Evolutionary conservation across 805 yeast species (phyloP).

Genomic region (Helenozyma baotianmanensis): DNA sequence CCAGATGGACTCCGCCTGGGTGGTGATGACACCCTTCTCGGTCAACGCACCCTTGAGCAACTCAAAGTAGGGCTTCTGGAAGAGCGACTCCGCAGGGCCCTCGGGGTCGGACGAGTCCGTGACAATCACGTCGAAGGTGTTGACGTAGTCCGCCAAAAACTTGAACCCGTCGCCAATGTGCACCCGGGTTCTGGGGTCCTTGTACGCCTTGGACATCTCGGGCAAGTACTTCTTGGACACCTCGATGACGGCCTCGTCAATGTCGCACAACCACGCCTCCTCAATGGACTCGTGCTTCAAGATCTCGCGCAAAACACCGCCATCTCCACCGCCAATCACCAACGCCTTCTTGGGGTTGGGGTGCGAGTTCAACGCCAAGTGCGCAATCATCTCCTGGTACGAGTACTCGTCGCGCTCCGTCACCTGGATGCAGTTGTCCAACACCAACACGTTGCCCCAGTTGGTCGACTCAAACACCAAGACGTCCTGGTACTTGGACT

Average conservation of each 20-base stretch:
- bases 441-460: slow-evolving; percentile 92
- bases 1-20: slow-evolving; percentile 96
- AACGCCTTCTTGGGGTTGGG: slow-evolving; percentile 91
- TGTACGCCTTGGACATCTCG: slow-evolving; percentile 75
- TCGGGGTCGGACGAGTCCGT: slow-evolving; percentile 98
- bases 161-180: slow-evolving; percentile 98
- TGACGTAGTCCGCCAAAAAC: slow-evolving; percentile 76
- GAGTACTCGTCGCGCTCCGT: slow-evolving; percentile 97
- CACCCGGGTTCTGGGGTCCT: slow-evolving; percentile 84
- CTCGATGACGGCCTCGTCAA: slow-evolving; percentile 88
- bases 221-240: slow-evolving; percentile 86
- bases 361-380: slow-evolving; percentile 87
- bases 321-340: slow-evolving; percentile 98
- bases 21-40: slow-evolving; percentile 84
- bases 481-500: slow-evolving; percentile 89
- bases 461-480: slow-evolving; percentile 87
- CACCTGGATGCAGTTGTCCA: slow-evolving; percentile 93
- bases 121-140: slow-evolving; percentile 89
- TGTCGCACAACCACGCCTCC: slow-evolving; percentile 88
- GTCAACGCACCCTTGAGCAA: slow-evolving; percentile 84
- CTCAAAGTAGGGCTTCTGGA: slow-evolving; percentile 88
- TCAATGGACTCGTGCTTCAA: slow-evolving; percentile 85
- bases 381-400: slow-evolving; percentile 97
- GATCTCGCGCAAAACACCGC: slow-evolving; percentile 94
- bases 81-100: slow-evolving; percentile 93